Evolutionary conservation across 1,284 basidiomycete species (phyloP), one percentile per base, ranked within the genome.

Genomic region (Ceraceosorus bombacis): DNA sequence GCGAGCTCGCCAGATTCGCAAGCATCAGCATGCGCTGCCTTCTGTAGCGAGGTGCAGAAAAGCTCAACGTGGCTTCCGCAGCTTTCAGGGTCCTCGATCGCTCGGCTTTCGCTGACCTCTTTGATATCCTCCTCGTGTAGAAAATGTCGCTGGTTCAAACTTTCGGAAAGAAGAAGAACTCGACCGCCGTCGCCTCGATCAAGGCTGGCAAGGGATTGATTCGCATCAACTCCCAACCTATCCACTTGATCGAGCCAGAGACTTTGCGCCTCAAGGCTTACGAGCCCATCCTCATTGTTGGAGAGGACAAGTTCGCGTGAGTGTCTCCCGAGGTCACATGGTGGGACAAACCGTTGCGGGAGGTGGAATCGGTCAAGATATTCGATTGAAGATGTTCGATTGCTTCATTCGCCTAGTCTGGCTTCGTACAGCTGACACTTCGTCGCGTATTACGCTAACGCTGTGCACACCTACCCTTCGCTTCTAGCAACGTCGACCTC

Each of bases 201-300:
- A 73, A 79, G 81, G 91, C 95, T 82, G 95, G 95, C 75, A 91
- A 91, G 81, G 95, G 95, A 64, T 85, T 96, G 78, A 88, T 99
- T 81, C 90, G 93, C 78, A 85, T 99, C 80, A 97, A 98, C 79
- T 93, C 94, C 71, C 88, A 89, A 60, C 95, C 95, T 78, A 90
- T 99, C 82, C 85, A 87, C 79, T 89, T 98, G 78, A 85, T 94
- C 74, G 87, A 89, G 81, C 77, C 79, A 62, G 89, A 94, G 80
- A 88, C 93, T 80, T 85, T 99, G 73, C 90, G 94, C 75, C 87
- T 93, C 83, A 99, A 99, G 85, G 86, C 97, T 74, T 99, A 97
- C 82, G 94, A 98, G 82, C 78, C 78, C 50, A 65, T 79, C 51
- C 71, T 79, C 56, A 72, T 78, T 55, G 74, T 76, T 51, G 73